phyloP scores from a whole-genome alignment of 2,329 filamentous ascomycete genomes.

The Dactylellina haptotyla region DNA sequence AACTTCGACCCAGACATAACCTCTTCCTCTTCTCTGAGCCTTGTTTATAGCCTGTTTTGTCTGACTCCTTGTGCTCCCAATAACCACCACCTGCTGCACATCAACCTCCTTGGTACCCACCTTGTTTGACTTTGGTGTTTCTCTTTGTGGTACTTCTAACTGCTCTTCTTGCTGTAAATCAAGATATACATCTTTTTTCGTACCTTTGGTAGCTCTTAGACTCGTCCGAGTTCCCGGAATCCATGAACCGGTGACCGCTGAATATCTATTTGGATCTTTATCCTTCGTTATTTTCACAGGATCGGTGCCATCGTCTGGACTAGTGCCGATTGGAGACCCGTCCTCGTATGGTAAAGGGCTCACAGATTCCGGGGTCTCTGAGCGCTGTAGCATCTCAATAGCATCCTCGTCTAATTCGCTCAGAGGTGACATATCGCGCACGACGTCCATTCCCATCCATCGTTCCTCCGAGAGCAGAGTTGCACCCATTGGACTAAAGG shows the following conservation, averaged over 20 bases:
- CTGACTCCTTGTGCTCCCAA: slow-evolving; percentile 49
- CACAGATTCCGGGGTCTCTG: slow-evolving; percentile 25
- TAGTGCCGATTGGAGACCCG: background rate
- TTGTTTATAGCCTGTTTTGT: slow-evolving; percentile 51
- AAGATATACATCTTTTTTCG: slow-evolving; percentile 24
- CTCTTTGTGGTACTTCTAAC: background rate
- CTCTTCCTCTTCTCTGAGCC: slow-evolving; percentile 40
- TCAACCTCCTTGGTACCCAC: slow-evolving; percentile 20
- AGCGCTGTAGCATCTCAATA: slow-evolving; percentile 44
- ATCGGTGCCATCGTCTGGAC: background rate
- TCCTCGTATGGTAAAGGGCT: slow-evolving; percentile 30
- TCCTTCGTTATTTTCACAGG: slow-evolving; percentile 9
- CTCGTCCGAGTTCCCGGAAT: slow-evolving; percentile 43
- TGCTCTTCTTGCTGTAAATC: slow-evolving; percentile 17
- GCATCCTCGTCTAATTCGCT: slow-evolving; percentile 52
- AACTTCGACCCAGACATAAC: slow-evolving; percentile 53
- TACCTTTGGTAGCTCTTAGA: slow-evolving; percentile 43
- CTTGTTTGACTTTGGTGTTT: slow-evolving; percentile 35
- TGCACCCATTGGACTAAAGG: slow-evolving; percentile 48
- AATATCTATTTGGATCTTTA: slow-evolving; percentile 4
- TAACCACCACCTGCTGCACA: slow-evolving; percentile 47
- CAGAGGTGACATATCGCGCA: slow-evolving; percentile 53
- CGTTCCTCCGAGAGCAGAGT: slow-evolving; percentile 48
- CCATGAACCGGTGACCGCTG: slow-evolving; percentile 20
- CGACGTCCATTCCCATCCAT: slow-evolving; percentile 53